Percentiles rank a stretch among this genome's conserved stretches.
phyloP scores from a whole-genome alignment of 805 yeast species.

The Sugiyamaella americana region DNA sequence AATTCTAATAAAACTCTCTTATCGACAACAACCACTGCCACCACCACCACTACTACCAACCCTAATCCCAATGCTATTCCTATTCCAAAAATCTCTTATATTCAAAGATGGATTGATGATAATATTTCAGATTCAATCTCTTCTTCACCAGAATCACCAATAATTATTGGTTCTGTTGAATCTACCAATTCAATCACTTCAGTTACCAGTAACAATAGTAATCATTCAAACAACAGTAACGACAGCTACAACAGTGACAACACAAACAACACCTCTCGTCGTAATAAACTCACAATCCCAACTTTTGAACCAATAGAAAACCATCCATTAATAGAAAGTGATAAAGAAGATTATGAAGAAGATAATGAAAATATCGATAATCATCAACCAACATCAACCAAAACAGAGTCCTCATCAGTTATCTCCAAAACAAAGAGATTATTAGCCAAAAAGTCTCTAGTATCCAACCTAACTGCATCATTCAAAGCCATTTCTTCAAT shows the following conservation, averaged over 20 bases:
- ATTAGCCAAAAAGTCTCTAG: conserved; percentile 15
- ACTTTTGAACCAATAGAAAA: conserved; percentile 8
- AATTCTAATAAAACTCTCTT: no score
- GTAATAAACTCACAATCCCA: conserved; percentile 1
- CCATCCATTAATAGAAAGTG: conserved; percentile 1
- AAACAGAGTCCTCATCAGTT: not conserved
- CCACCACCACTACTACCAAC: not conserved
- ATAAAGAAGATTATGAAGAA: not conserved
- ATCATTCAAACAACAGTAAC: no score
- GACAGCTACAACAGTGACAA: no score
- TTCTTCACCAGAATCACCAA: no score
- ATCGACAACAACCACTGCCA: no score
- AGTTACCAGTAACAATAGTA: no score
- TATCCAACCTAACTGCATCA: conserved; percentile 23
- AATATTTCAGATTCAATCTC: no score
- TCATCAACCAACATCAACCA: not conserved
- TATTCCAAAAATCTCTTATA: conserved; percentile 1
- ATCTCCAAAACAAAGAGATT: conserved; percentile 3
- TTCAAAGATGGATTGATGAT: no score
- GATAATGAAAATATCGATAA: not conserved
- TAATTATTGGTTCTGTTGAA: no score
- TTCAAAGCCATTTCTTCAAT: conserved; percentile 20
- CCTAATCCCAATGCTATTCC: not conserved
- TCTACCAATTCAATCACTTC: no score
- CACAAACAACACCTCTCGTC: no score